Conservation (phyloP, 306 rosid genomes). For the Dryas alaskensis region DNA sequence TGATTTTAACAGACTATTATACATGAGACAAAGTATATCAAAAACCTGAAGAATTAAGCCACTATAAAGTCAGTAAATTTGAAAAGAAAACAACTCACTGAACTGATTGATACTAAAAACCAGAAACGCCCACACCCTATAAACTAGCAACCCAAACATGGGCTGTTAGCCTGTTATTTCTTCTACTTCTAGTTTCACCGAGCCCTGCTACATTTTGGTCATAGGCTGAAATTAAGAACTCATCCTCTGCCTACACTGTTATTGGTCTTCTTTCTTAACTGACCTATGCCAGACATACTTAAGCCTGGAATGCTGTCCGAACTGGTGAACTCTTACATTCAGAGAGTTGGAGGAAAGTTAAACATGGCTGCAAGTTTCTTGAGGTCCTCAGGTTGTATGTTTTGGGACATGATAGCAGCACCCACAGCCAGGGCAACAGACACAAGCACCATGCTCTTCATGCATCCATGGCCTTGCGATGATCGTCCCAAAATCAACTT, state of each 20-base stretch:
- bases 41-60: not conserved
- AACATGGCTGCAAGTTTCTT: slow-evolving; percentile 48
- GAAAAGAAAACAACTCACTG: not conserved
- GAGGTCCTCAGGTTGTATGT: slow-evolving; percentile 46
- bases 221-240: not conserved
- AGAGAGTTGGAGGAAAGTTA: slow-evolving; percentile 40
- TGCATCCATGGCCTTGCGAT: slow-evolving; percentile 56
- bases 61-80: not conserved
- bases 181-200: not conserved
- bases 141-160: not conserved
- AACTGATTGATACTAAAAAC: not conserved
- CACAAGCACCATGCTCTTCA: slow-evolving; percentile 46
- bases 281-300: not conserved
- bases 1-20: not conserved
- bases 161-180: not conserved
- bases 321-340: not conserved
- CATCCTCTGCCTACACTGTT: slow-evolving; percentile 3
- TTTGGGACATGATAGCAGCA: slow-evolving; percentile 53
- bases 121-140: not conserved
- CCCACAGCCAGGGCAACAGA: slow-evolving; percentile 53
- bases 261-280: not conserved
- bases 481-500: slow-evolving; percentile 50
- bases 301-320: not conserved
- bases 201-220: not conserved
- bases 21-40: not conserved